Percentiles rank a stretch among this genome's conserved stretches.
These are phyloP conservation scores for Coniochaeta hoffmannii DNA, from an alignment of 2,329 filamentous ascomycete species.

Conservation along the genomic window DNA sequence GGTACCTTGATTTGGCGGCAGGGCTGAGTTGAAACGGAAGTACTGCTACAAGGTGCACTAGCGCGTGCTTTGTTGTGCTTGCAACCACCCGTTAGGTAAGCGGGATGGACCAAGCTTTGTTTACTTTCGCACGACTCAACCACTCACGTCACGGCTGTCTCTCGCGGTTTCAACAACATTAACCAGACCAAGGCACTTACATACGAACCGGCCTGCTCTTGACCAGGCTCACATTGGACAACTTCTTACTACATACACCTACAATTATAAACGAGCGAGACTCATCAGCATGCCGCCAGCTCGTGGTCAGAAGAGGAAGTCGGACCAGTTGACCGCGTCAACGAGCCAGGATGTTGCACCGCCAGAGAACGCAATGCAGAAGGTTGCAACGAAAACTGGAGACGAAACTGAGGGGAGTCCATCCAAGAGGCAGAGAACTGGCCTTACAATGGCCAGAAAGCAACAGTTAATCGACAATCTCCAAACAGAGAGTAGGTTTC, in stretches of 20 bases:
- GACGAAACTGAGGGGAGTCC: conserved; percentile 43
- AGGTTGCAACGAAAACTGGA: conserved; percentile 23
- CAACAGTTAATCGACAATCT: conserved; percentile 83
- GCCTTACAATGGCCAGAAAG: conserved; percentile 66
- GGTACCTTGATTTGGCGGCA: not conserved
- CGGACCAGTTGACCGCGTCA: conserved; percentile 25
- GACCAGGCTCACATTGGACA: no score
- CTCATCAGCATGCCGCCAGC: conserved; percentile 37
- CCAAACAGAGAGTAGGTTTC: conserved; percentile 70
- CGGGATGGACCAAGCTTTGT: conserved; percentile 13
- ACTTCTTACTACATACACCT: not conserved
- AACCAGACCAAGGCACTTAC: no score
- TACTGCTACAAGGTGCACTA: not conserved
- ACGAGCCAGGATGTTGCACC: conserved; percentile 13
- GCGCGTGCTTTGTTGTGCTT: no score
- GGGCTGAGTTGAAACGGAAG: not conserved
- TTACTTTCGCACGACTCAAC: conserved; percentile 15
- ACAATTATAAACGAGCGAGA: not conserved
- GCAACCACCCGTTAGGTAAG: not conserved
- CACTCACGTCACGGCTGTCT: conserved; percentile 14
- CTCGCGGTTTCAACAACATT: not conserved
- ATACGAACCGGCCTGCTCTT: no score
- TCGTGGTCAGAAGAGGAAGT: conserved; percentile 38
- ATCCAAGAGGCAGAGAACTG: conserved; percentile 52
- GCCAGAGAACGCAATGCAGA: conserved; percentile 15